phyloP scores from a whole-genome alignment of 495 filamentous ascomycete genomes.

The Tetracladium marchalianum region DNA sequence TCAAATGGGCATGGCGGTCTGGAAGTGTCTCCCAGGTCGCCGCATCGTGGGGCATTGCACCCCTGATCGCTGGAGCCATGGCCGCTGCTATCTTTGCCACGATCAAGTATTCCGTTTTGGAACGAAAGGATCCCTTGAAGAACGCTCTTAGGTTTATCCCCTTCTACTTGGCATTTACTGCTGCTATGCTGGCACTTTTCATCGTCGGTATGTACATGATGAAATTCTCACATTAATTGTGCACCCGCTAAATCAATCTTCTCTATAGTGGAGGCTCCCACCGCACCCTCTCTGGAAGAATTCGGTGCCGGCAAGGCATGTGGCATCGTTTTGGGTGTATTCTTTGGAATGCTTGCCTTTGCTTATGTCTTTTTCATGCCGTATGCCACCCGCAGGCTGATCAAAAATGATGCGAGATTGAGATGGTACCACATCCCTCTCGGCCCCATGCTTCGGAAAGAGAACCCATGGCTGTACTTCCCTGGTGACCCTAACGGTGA shows the following conservation, averaged over 20 bases:
- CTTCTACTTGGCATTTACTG: conserved; percentile 52
- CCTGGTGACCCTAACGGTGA: conserved; percentile 29
- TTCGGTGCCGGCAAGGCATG: conserved; percentile 38
- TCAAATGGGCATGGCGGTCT: conserved; percentile 42
- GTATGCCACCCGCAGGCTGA: conserved; percentile 48
- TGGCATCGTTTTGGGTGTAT: conserved; percentile 49
- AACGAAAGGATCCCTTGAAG: conserved; percentile 42
- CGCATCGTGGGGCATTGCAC: conserved; percentile 24
- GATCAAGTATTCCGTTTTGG: conserved; percentile 55
- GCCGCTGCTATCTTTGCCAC: conserved; percentile 51
- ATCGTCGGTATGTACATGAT: too few species aligned
- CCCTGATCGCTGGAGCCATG: conserved; percentile 41
- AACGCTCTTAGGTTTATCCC: conserved; percentile 29
- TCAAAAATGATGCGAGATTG: conserved; percentile 44
- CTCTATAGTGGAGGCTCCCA: neutral
- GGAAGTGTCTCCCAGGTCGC: conserved; percentile 48
- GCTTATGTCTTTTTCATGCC: conserved; percentile 50
- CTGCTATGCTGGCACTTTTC: conserved; percentile 41
- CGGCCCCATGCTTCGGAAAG: conserved; percentile 43
- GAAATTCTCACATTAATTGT: too few species aligned
- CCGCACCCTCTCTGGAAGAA: conserved; percentile 27
- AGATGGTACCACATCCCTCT: conserved; percentile 45
- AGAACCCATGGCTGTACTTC: conserved; percentile 37
- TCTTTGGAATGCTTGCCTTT: conserved; percentile 40
- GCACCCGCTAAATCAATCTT: too few species aligned